Evolutionary conservation across 2,329 filamentous ascomycete species (phyloP).

Genomic region (Epichloe brachyelytri): DNA sequence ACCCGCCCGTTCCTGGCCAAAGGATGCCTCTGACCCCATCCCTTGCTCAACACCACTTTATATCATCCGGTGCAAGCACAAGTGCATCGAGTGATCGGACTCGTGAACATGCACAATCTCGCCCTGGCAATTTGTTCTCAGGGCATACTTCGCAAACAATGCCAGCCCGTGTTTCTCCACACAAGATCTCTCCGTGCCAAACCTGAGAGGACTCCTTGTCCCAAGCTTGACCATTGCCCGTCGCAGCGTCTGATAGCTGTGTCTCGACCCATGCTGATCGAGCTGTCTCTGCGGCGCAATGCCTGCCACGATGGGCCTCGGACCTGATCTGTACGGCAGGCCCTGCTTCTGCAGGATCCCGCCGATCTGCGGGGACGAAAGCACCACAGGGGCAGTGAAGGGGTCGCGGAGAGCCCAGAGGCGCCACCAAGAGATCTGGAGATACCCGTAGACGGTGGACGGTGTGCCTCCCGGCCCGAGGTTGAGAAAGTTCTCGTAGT

Average conservation of each 20-base stretch:
- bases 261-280: constrained; percentile 46
- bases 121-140: constrained; percentile 61
- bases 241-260: constrained; percentile 43
- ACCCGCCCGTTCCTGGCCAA: constrained; percentile 55
- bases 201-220: constrained; percentile 27
- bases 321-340: constrained; percentile 49
- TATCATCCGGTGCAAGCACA: constrained; percentile 69
- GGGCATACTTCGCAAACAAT: constrained; percentile 53
- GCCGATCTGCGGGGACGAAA: constrained; percentile 41
- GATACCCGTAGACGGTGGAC: constrained; percentile 57
- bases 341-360: constrained; percentile 34
- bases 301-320: constrained; percentile 55
- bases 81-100: constrained; percentile 63
- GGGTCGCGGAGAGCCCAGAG: constrained; percentile 60
- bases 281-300: constrained; percentile 74
- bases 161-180: constrained; percentile 74
- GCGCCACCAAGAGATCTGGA: constrained; percentile 59
- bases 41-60: constrained; percentile 56
- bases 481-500: constrained; percentile 63
- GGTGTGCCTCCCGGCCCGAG: constrained; percentile 74
- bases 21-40: constrained; percentile 65
- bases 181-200: constrained; percentile 56
- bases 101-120: constrained; percentile 74
- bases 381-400: constrained; percentile 43
- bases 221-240: constrained; percentile 39